phyloP scores from a whole-genome alignment of 2,329 filamentous ascomycete genomes.

The Ceratocystis eucalypticola region DNA sequence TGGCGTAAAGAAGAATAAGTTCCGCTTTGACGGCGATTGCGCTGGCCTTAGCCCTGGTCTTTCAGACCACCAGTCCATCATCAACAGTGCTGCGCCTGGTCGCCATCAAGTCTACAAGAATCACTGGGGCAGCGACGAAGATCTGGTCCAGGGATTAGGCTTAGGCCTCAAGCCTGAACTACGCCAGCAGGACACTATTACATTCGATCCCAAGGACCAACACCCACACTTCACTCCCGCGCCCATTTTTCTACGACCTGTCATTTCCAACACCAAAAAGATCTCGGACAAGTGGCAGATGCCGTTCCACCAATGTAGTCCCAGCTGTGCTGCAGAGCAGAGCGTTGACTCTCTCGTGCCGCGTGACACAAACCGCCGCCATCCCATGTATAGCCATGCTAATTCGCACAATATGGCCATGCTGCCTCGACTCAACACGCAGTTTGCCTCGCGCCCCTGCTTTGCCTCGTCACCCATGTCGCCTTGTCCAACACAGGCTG shows the following conservation, averaged over 20 bases:
- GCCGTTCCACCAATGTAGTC: slow-evolving; percentile 27
- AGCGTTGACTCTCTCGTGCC: slow-evolving; percentile 35
- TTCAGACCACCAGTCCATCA: slow-evolving; percentile 12
- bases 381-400: slow-evolving; percentile 11
- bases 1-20: slow-evolving; percentile 80
- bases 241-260: slow-evolving; percentile 21
- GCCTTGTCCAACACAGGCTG: slow-evolving; percentile 4
- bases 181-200: slow-evolving; percentile 25
- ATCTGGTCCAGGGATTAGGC: slow-evolving; percentile 69
- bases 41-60: background rate
- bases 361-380: slow-evolving; percentile 24
- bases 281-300: slow-evolving; percentile 36
- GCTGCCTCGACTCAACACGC: slow-evolving; percentile 28
- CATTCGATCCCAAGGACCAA: slow-evolving; percentile 22
- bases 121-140: slow-evolving; percentile 81
- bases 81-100: slow-evolving; percentile 27
- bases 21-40: slow-evolving; percentile 35
- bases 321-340: slow-evolving; percentile 27
- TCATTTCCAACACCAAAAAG: slow-evolving; percentile 22
- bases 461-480: slow-evolving; percentile 24
- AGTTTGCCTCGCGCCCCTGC: slow-evolving; percentile 25
- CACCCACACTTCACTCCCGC: slow-evolving; percentile 28
- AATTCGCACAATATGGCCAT: slow-evolving; percentile 22
- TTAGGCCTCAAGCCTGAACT: slow-evolving; percentile 48
- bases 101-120: slow-evolving; percentile 34